Evolutionary conservation across 345 rosid species (phyloP).

Genomic region (Xanthoceras sorbifolium): DNA sequence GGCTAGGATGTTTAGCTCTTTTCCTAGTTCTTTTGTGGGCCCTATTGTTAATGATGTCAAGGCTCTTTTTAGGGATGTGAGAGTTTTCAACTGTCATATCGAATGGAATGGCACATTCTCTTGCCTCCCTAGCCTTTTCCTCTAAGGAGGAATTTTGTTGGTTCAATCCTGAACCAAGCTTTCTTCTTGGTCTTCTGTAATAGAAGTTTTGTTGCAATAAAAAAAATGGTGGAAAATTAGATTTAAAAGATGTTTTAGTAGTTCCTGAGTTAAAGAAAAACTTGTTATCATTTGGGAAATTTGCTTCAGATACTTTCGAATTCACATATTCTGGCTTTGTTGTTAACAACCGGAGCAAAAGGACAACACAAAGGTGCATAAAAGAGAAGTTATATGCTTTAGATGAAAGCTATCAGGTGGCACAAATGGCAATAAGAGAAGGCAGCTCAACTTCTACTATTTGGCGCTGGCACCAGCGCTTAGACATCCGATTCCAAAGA

Average conservation of each 20-base stretch:
- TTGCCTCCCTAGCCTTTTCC: no score
- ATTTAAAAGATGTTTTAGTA: background rate
- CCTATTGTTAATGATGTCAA: no score
- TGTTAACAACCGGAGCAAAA: slow-evolving; percentile 10
- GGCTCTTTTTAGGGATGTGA: no score
- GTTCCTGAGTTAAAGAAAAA: slow-evolving; percentile 9
- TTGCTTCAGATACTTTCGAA: background rate
- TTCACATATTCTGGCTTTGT: slow-evolving; percentile 14
- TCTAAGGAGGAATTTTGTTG: no score
- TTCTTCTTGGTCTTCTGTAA: no score
- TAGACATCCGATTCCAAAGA: slow-evolving; percentile 1
- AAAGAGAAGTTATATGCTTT: slow-evolving; percentile 13
- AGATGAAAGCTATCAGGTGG: slow-evolving; percentile 2
- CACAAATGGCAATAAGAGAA: background rate
- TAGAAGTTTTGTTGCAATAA: no score
- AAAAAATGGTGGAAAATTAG: background rate
- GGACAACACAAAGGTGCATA: background rate
- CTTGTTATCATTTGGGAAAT: slow-evolving; percentile 1
- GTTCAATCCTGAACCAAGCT: no score
- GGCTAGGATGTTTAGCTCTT: no score
- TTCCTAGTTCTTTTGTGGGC: no score
- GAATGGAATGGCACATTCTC: no score
- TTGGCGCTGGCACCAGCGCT: slow-evolving; percentile 22
- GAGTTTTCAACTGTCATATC: no score
- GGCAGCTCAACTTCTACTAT: background rate